These are phyloP conservation scores for Chaetomidium leptoderma DNA, from an alignment of 495 filamentous ascomycete genomes.

Conservation along the genomic window DNA sequence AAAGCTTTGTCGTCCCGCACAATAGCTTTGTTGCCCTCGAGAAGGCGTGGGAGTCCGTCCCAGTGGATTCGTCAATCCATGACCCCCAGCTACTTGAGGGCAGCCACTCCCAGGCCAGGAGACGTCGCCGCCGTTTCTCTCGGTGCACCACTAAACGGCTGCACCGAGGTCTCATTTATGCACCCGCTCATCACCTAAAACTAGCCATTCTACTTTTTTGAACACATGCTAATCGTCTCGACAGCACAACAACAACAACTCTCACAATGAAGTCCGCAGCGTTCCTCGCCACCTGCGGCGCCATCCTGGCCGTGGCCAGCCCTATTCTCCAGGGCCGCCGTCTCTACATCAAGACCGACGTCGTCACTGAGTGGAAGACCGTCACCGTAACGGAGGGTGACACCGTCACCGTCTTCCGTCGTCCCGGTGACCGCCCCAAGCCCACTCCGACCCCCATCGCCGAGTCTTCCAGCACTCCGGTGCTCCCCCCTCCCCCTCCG, in stretches of 20 bases:
- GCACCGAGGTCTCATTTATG: not conserved
- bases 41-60: not conserved
- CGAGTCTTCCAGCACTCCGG: slow-evolving; percentile 12
- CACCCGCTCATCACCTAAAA: not conserved
- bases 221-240: not conserved
- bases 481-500: slow-evolving; percentile 12
- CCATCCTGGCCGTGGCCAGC: slow-evolving; percentile 55
- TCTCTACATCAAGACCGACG: slow-evolving; percentile 52
- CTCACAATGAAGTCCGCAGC: slow-evolving; percentile 62
- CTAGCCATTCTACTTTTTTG: not conserved
- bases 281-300: slow-evolving; percentile 58
- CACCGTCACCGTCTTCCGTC: slow-evolving; percentile 16
- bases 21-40: slow-evolving; percentile 12
- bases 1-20: slow-evolving; percentile 1
- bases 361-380: slow-evolving; percentile 57
- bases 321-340: slow-evolving; percentile 58
- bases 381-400: slow-evolving; percentile 53
- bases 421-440: slow-evolving; percentile 9
- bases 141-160: not conserved
- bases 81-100: not conserved
- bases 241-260: slow-evolving; percentile 4
- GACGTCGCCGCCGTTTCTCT: not conserved
- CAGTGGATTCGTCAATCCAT: not conserved
- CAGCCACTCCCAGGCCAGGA: not conserved
- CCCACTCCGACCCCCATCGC: slow-evolving; percentile 20